Evolutionary conservation across 345 rosid genomes (phyloP), one percentile per base, ranked within the genome.

Genomic region (Streptanthus diversifolius): DNA sequence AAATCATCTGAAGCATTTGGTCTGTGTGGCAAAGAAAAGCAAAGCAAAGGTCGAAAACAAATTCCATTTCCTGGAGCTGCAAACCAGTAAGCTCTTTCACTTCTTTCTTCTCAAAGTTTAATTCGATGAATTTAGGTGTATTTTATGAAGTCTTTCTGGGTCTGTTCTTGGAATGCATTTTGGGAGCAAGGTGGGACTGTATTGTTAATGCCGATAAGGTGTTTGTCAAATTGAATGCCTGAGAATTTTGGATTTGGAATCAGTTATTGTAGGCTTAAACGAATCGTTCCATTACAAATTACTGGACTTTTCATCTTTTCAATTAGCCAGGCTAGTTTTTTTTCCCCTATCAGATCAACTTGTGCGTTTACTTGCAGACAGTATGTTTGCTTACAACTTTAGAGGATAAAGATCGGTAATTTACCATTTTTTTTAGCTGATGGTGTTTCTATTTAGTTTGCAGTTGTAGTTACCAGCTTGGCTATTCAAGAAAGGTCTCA

Each of bases 31-130:
- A 64, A 73, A 18, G 25, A 32, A 74, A 68, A 75, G 57, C 56
- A 64, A 73, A 18, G 25, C 41, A 74, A 68, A 75, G 75, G 66
- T 69, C 65, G 79, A 62, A 61, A 51, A 51, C 68, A 33, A 51
- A 60, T 1, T 67, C 70, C 32, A 52, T 51, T 47, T 68, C 29
- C 21, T 11, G 19, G 55, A 52, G 45, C 63, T 72, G 24, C 49
- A 56, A 43, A 15, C 59, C 43, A 68, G 79, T 75, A 75, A 75
- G 74, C 74, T 68, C 54, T 29, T n/a, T 49, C 55, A 41, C 49
- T 39, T 73, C 25, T n/a, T 67, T 59, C 66, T 55, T 7, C 55
- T 52, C 63, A 22, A 68, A 67, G 39, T 60, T 15, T 22, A 9
- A 7, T 18, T 51, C n/a, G 51, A 52, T 60, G 32, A 32, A 60